Conservation (phyloP, 1,284 basidiomycete species). For the Hymenochaete sp. region DNA sequence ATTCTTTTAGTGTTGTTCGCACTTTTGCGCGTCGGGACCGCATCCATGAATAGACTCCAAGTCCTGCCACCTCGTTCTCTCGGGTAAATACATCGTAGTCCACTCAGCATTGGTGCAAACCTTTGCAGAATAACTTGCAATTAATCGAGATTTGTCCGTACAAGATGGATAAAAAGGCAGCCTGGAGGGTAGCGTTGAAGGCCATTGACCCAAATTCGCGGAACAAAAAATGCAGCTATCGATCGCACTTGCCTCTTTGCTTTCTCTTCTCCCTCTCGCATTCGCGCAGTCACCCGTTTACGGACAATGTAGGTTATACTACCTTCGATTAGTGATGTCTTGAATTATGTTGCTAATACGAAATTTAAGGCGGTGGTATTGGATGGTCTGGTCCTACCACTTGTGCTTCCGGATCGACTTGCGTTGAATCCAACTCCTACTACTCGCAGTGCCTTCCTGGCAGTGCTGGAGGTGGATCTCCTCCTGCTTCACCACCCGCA, state of each 20-base stretch:
- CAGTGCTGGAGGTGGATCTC: background rate
- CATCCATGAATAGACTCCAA: no score
- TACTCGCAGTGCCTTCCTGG: conserved; percentile 30
- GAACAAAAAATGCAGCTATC: conserved; percentile 25
- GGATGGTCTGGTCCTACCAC: conserved; percentile 31
- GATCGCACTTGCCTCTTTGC: conserved; percentile 24
- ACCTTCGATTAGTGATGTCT: background rate
- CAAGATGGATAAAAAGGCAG: background rate
- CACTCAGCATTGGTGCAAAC: background rate
- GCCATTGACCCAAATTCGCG: background rate
- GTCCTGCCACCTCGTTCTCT: no score
- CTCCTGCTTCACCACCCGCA: conserved; percentile 6
- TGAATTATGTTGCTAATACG: conserved; percentile 1
- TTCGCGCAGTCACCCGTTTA: conserved; percentile 27
- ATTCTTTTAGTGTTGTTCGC: no score
- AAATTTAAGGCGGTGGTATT: conserved; percentile 27
- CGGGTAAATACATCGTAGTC: background rate
- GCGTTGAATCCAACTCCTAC: conserved; percentile 25
- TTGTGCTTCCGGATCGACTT: conserved; percentile 27
- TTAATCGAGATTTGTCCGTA: conserved; percentile 1
- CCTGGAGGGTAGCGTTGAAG: background rate
- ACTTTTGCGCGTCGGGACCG: no score
- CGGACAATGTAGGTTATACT: conserved; percentile 27
- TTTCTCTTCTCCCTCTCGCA: conserved; percentile 25
- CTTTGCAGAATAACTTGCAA: background rate